Percentiles rank a stretch among this genome's conserved stretches.
Evolutionary conservation across 2,329 filamentous ascomycete species (phyloP).

Genomic region (Colletotrichum sp.): DNA sequence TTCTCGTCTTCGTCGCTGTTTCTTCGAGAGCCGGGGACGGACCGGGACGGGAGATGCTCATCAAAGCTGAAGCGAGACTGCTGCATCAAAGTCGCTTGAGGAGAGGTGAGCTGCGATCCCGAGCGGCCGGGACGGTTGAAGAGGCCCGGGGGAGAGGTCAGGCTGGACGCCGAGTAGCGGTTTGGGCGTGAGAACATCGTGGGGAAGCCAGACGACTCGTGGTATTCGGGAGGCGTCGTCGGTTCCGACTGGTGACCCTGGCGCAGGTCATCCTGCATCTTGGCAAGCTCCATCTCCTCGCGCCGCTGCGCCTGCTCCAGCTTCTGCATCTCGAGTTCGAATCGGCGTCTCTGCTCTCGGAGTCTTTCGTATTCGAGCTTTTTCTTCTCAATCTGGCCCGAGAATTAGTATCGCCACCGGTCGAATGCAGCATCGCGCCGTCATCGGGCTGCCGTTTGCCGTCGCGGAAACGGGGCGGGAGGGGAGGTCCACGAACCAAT

Average conservation of each 20-base stretch:
- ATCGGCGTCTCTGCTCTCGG: slow-evolving; percentile 84
- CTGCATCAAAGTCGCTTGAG: slow-evolving; percentile 67
- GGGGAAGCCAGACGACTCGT: slow-evolving; percentile 75
- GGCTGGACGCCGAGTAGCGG: slow-evolving; percentile 86
- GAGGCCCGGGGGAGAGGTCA: slow-evolving; percentile 80
- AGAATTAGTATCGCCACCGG: slow-evolving; percentile 39
- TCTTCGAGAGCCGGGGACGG: slow-evolving; percentile 83
- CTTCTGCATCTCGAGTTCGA: slow-evolving; percentile 91
- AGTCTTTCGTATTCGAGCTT: slow-evolving; percentile 91
- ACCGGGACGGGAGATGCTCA: slow-evolving; percentile 77
- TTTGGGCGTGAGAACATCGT: slow-evolving; percentile 83
- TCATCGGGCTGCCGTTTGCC: neutral
- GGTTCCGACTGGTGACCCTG: slow-evolving; percentile 88
- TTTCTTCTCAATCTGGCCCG: slow-evolving; percentile 84
- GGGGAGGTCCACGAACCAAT: slow-evolving; percentile 65
- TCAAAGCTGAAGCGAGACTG: slow-evolving; percentile 65
- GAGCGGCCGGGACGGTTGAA: slow-evolving; percentile 77
- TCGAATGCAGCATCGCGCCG: neutral
- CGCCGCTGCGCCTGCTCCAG: slow-evolving; percentile 84
- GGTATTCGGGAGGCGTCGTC: slow-evolving; percentile 93
- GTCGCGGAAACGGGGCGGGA: neutral
- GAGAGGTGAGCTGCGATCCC: slow-evolving; percentile 81
- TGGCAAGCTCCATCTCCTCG: slow-evolving; percentile 83
- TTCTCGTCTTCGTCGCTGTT: slow-evolving; percentile 94
- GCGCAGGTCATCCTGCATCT: slow-evolving; percentile 81